Base-by-base conservation (phyloP, 257 asterid species). In the Haberlea rhodopensis region DNA sequence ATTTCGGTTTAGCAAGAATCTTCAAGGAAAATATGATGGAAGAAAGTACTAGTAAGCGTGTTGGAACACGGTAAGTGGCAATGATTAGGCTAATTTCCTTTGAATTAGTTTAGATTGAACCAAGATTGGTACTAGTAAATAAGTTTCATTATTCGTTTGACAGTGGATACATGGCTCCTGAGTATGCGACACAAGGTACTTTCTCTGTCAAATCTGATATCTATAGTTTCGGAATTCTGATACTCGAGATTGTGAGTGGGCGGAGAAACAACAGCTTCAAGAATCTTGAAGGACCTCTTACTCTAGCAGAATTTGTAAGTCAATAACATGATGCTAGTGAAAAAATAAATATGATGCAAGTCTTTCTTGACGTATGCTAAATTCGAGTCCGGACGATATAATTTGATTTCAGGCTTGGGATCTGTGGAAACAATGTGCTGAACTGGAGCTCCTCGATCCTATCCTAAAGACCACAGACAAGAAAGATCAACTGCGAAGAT, bases 161-260 rank as follows among this genome's bases (percentile, higher is more conserved):
- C 64, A 81, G 84, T 46, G 78, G 84, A 19, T 81, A 78, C 71
- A 78, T 81, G 83, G 76, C 83, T 51, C 81, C 81, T 0, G 80
- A 82, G 71, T 78, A 80, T 19, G 80, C 76, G 1, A 65, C 61
- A 72, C 75, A 80, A 8, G 86, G 89, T 6, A 70, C 57, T 1
- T 78, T 80, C 57, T 83, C 84, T 8, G 57, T 66, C 15, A 78
- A 83, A 45, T 83, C 89, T 0, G 86, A 80, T 21, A 61, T 83
- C 54, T 83, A 70, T 65, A 83, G 84, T 7, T 78, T 80, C 60
- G 86, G 84, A 9, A 70, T 80, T 24, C 34, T 81, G 24, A 5
- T 71, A 23, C 73, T 79, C 1, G 80, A 81, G 68, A 73, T 76
- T 71, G 73, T 73, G 52, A 83, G 79, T 29, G 85, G 85, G 32